Base-by-base conservation (phyloP, 495 filamentous ascomycete species). In the Aspergillus indologenus region DNA sequence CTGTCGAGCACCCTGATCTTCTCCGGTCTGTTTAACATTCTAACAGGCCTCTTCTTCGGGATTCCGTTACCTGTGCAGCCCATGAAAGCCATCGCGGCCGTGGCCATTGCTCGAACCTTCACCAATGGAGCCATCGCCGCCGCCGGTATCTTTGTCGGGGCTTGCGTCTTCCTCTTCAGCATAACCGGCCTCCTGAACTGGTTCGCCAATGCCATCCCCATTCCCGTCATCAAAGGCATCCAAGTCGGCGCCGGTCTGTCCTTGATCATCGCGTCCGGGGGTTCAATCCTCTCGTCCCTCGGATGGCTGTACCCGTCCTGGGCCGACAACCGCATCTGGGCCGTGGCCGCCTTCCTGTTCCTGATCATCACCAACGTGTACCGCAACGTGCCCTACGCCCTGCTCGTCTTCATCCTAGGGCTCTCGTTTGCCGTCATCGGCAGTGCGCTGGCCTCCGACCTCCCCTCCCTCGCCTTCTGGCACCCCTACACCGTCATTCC, bases 11-110 rank as follows among this genome's bases (percentile, higher is more conserved):
- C 93, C 0, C 81, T 98, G 1, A 82, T 97, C 5, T 95, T 96
- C 70, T 89, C 89, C 0, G 93, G 93, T 1, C 60, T 92, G 6
- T 91, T 86, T 64, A 98, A 98, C 64, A 84, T 98, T 52, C 57
- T 86, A 5, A 96, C 91, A 0, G 93, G 93, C 9, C 65, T 87
- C 4, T 68, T 85, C 29, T 98, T 96, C 65, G 92, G 92, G 11
- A 86, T 97, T 21, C 91, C 91, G 0, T 69, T 96, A 0, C 91
- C 91, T 0, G 90, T 96, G 0, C 90, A 93, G 71, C 90, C 90
- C 12, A 90, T 94, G 88, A 91, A 95, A 76, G 92, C 92, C 18
- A 92, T 98, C 59, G 92, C 91, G 43, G 88, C 93, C 0, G 85
- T 96, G 0, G 89, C 91, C 15, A 88, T 98, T 50, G 82, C 87